A percentile compares a stretch with the other conserved stretches of the same genome.
phyloP scores from a whole-genome alignment of 176 grass and related monocot genomes.

The Aegilops umbellulata region DNA sequence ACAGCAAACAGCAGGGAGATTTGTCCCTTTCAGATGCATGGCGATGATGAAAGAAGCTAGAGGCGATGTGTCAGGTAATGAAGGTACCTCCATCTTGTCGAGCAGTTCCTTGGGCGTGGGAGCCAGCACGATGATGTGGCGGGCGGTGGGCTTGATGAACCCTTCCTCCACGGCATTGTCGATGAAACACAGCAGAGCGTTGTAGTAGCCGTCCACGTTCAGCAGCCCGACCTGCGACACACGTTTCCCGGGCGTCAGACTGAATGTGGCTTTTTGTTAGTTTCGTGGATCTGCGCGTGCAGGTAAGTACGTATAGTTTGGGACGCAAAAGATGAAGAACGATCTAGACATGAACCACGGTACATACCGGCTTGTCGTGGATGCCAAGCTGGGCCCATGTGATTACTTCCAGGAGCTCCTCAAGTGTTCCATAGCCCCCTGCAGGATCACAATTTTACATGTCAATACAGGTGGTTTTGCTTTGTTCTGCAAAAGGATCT shows the following conservation, averaged over 20 bases:
- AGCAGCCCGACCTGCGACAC: slow-evolving; percentile 58
- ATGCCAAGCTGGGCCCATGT: slow-evolving; percentile 78
- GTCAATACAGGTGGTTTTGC: background rate
- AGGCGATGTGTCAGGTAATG: too few relatives aligned
- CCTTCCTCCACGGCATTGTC: slow-evolving; percentile 76
- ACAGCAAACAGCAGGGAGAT: background rate
- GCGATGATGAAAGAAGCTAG: background rate
- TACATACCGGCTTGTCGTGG: slow-evolving; percentile 65
- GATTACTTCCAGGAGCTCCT: slow-evolving; percentile 70
- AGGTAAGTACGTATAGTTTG: background rate
- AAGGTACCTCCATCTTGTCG: slow-evolving; percentile 53
- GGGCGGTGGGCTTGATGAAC: slow-evolving; percentile 59
- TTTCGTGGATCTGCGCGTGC: background rate
- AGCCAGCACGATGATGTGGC: slow-evolving; percentile 65
- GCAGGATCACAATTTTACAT: background rate
- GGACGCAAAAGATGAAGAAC: background rate
- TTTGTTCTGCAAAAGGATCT: background rate
- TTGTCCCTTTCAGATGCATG: background rate
- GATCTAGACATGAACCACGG: too few relatives aligned
- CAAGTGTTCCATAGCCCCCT: slow-evolving; percentile 79
- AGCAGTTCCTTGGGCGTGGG: slow-evolving; percentile 53
- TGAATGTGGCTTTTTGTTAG: background rate
- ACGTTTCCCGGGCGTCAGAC: background rate
- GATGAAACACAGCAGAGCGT: slow-evolving; percentile 58
- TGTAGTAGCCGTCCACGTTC: slow-evolving; percentile 76